phyloP scores from a whole-genome alignment of 495 filamentous ascomycete genomes.

The Podospora tetraspora region DNA sequence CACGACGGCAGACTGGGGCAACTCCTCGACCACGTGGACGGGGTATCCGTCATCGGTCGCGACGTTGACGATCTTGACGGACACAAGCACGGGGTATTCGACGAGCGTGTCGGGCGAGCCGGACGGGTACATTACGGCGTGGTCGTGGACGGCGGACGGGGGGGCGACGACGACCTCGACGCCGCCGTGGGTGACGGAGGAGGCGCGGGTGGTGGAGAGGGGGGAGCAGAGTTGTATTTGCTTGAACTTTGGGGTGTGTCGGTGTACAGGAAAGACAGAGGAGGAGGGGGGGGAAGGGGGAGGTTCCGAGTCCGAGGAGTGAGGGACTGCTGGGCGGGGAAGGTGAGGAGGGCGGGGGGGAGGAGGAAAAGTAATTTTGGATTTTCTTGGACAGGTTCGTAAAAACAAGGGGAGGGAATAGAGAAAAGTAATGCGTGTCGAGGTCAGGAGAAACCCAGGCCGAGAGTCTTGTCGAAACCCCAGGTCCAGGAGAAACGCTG shows the following conservation, averaged over 20 bases:
- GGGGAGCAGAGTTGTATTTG: neutral
- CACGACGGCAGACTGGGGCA: neutral
- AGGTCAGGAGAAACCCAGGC: neutral
- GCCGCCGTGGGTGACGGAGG: neutral
- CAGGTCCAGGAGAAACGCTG: neutral
- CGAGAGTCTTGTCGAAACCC: no score
- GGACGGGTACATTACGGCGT: conserved; percentile 2
- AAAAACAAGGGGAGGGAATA: neutral
- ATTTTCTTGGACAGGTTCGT: neutral
- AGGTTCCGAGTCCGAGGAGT: neutral
- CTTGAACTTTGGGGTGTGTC: neutral
- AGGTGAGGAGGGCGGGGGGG: neutral
- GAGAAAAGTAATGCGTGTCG: neutral
- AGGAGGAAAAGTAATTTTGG: neutral
- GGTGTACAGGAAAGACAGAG: neutral
- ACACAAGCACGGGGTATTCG: neutral
- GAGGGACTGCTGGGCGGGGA: neutral
- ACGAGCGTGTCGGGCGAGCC: neutral
- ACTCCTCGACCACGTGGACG: neutral
- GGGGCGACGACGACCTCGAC: neutral
- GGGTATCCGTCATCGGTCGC: neutral
- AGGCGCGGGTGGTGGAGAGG: neutral
- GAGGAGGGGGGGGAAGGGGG: neutral
- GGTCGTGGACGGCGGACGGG: neutral
- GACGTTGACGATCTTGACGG: neutral